Conservation (phyloP, 2,329 filamentous ascomycete genomes). For the Sarocladiaceae sp. region DNA sequence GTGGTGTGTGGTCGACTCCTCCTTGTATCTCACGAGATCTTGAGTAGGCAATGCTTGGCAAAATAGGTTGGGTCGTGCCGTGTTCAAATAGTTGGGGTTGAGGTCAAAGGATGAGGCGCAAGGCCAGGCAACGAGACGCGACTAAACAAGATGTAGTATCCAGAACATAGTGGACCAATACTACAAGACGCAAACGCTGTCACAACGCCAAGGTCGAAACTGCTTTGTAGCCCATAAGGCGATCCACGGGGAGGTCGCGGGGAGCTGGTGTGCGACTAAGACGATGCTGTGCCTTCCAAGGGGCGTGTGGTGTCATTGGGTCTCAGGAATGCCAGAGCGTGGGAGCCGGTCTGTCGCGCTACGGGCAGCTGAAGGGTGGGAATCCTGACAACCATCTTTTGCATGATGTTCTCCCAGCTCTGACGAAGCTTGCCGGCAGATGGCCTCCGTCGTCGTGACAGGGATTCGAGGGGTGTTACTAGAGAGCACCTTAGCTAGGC, state of each 20-base stretch:
- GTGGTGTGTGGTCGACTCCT: not conserved
- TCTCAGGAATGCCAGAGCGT: not conserved
- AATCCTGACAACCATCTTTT: too few species aligned
- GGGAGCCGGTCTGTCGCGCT: too few species aligned
- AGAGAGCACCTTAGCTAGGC: too few species aligned
- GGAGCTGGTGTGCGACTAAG: conserved; percentile 2
- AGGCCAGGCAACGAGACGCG: not conserved
- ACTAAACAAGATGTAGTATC: not conserved
- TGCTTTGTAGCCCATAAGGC: conserved; percentile 1
- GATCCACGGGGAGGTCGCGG: not conserved
- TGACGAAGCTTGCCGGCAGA: not conserved
- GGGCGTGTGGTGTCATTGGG: not conserved
- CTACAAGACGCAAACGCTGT: not conserved
- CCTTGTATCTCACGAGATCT: not conserved
- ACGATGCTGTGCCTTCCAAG: not conserved
- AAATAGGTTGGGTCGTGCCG: not conserved
- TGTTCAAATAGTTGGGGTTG: not conserved
- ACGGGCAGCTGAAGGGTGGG: too few species aligned
- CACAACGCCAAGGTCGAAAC: conserved; percentile 1
- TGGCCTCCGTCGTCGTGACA: not conserved
- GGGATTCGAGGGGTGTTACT: not conserved
- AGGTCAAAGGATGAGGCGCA: not conserved
- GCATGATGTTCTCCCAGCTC: too few species aligned
- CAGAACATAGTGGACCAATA: not conserved
- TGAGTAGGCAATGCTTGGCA: not conserved